phyloP scores from a whole-genome alignment of 1,284 basidiomycete genomes.

The Boletus semigastroideus region DNA sequence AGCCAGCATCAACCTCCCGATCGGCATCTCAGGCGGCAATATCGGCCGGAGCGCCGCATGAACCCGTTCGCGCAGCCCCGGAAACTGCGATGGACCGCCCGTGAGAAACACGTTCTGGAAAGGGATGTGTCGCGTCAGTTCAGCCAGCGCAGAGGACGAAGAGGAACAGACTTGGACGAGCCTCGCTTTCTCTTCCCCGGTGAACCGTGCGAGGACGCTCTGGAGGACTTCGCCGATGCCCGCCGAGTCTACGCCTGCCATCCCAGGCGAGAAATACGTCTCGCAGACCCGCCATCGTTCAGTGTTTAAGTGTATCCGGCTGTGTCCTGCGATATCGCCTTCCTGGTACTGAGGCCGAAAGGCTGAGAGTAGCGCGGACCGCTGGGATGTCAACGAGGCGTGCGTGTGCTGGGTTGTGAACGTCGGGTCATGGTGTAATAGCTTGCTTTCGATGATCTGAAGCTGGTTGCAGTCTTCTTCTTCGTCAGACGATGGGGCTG shows the following conservation, averaged over 20 bases:
- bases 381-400: constrained; percentile 71
- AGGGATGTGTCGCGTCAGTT: not conserved
- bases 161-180: constrained; percentile 51
- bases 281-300: constrained; percentile 94
- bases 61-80: constrained; percentile 71
- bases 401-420: constrained; percentile 86
- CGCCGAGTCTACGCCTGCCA: constrained; percentile 95
- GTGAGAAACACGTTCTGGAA: constrained; percentile 92
- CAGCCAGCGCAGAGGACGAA: not conserved
- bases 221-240: constrained; percentile 91
- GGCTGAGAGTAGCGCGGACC: constrained; percentile 82
- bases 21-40: constrained; percentile 74
- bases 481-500: constrained; percentile 91
- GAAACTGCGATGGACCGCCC: constrained; percentile 77
- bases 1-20: constrained; percentile 59
- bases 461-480: constrained; percentile 86
- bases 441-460: constrained; percentile 74
- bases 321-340: constrained; percentile 65
- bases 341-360: constrained; percentile 77
- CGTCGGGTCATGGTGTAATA: constrained; percentile 81
- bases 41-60: constrained; percentile 74
- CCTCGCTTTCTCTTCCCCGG: constrained; percentile 59
- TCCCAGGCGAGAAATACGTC: constrained; percentile 88
- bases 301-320: constrained; percentile 90
- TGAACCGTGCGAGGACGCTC: constrained; percentile 82